Conservation (phyloP, 129 eudicot species). For the Rutidosis leptorrhynchoides region DNA sequence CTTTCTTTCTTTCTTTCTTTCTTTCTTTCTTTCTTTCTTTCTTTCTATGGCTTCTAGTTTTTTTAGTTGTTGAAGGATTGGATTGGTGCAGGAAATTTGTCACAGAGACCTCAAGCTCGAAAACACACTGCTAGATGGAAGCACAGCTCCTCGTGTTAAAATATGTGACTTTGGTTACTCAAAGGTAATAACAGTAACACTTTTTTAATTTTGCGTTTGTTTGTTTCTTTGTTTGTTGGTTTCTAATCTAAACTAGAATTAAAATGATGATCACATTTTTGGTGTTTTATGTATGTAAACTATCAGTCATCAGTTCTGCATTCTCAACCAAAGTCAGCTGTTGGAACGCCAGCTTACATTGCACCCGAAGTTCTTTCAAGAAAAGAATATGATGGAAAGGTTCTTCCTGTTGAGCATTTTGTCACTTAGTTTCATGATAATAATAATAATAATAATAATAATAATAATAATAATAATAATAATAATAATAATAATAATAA, state of each 20-base stretch:
- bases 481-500: too few relatives aligned
- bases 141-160: constrained; percentile 68
- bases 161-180: constrained; percentile 86
- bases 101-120: constrained; percentile 85
- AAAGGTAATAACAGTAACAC: constrained; percentile 38
- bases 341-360: constrained; percentile 81
- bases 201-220: background rate
- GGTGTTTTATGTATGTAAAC: constrained; percentile 21
- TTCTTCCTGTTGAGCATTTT: constrained; percentile 25
- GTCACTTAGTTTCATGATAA: background rate
- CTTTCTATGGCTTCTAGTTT: background rate
- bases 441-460: too few relatives aligned
- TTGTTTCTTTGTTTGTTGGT: background rate
- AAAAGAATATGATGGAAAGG: constrained; percentile 77
- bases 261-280: background rate
- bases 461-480: too few relatives aligned
- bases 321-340: constrained; percentile 82
- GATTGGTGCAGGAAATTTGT: constrained; percentile 48
- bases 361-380: constrained; percentile 71
- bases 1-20: too few relatives aligned
- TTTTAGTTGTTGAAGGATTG: constrained; percentile 10
- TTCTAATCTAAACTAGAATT: background rate
- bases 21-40: too few relatives aligned
- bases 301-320: constrained; percentile 66
- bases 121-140: constrained; percentile 71